These are phyloP conservation scores for Arctium lappa DNA, from an alignment of 129 eudicot genomes.

Conservation along the genomic window DNA sequence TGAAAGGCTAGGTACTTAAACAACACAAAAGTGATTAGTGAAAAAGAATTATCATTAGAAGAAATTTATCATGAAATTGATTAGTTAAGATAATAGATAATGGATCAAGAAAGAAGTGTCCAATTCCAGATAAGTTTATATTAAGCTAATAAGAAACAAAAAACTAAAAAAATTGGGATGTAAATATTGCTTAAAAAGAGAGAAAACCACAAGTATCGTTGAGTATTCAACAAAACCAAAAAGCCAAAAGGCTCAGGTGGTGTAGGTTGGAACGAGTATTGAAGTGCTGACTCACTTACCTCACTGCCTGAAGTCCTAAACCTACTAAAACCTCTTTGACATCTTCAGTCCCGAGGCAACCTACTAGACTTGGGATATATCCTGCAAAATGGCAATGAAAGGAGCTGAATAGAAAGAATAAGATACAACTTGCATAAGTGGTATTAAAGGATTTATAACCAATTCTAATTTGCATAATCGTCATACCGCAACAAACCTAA, in stretches of 20 bases:
- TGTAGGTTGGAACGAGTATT: neutral
- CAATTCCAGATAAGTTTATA: neutral
- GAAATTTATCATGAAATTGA: neutral
- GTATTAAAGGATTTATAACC: constrained; percentile 1
- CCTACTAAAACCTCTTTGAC: constrained; percentile 59
- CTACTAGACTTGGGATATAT: constrained; percentile 31
- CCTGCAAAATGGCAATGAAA: constrained; percentile 39
- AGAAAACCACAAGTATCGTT: neutral
- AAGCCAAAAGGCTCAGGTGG: neutral
- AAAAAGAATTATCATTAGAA: neutral
- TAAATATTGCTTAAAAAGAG: neutral
- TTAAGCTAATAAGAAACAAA: neutral
- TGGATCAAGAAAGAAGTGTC: neutral
- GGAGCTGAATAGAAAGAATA: neutral
- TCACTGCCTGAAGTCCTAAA: constrained; percentile 62
- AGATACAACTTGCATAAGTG: constrained; percentile 11
- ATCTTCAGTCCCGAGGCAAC: constrained; percentile 51
- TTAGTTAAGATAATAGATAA: neutral
- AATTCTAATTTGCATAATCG: constrained; percentile 26
- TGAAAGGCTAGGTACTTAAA: neutral
- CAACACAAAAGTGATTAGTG: neutral
- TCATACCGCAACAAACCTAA: constrained; percentile 77
- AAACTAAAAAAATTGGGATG: neutral
- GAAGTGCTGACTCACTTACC: constrained; percentile 34
- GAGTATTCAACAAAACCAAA: neutral